These are phyloP conservation scores for Circinella minor DNA, from an alignment of 371 early-diverging fungal genomes.

Conservation along the genomic window DNA sequence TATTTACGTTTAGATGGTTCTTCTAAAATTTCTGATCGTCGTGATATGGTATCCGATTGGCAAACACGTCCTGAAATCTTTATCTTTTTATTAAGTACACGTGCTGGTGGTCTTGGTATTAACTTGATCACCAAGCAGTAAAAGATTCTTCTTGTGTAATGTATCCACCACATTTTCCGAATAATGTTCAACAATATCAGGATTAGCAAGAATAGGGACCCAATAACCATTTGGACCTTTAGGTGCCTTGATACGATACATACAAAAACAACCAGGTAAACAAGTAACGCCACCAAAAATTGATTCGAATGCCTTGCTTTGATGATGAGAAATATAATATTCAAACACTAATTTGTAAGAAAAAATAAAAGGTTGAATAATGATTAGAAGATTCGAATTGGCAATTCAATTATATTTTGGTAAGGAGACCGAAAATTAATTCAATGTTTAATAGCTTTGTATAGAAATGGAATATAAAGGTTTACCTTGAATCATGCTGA, in stretches of 20 bases:
- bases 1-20: constrained; percentile 97
- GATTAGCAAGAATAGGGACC: constrained; percentile 84
- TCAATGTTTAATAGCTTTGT: too few species aligned
- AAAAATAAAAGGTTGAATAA: too few species aligned
- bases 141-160: constrained; percentile 93
- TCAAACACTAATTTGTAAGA: constrained; percentile 26
- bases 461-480: too few species aligned
- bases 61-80: constrained; percentile 92
- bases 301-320: constrained; percentile 92
- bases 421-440: not conserved
- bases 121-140: constrained; percentile 98
- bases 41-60: constrained; percentile 94
- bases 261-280: constrained; percentile 95
- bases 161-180: constrained; percentile 90
- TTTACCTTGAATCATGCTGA: constrained; percentile 30
- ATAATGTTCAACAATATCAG: constrained; percentile 89
- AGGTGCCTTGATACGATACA: constrained; percentile 90
- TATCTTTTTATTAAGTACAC: constrained; percentile 96
- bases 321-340: constrained; percentile 86
- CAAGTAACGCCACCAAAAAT: constrained; percentile 98
- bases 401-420: not conserved
- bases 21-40: constrained; percentile 88
- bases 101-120: constrained; percentile 99
- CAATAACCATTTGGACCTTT: constrained; percentile 68
- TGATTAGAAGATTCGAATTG: too few species aligned